A percentile compares a stretch with the other conserved stretches of the same genome.
Evolutionary conservation across 176 grass and related monocot genomes (phyloP).

Genomic region (Triticum urartu): DNA sequence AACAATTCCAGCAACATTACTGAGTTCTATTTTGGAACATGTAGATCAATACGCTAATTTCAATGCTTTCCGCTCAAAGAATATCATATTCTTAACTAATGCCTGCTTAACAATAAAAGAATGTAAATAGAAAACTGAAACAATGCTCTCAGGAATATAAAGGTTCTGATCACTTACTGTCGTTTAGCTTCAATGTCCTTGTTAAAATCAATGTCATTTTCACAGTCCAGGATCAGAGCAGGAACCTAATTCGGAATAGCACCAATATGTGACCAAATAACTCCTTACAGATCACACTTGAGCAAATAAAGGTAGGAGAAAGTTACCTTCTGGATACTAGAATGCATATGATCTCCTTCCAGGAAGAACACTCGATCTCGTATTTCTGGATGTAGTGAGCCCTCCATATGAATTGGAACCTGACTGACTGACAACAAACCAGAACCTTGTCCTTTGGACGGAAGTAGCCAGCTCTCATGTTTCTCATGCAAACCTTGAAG

Average conservation of each 20-base stretch:
- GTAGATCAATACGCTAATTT: background rate
- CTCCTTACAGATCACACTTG: background rate
- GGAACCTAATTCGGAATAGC: slow-evolving; percentile 56
- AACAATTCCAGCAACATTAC: background rate
- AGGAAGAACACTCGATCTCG: slow-evolving; percentile 57
- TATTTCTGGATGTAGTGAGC: slow-evolving; percentile 65
- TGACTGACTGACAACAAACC: slow-evolving; percentile 62
- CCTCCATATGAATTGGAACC: slow-evolving; percentile 54
- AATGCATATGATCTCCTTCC: slow-evolving; percentile 74
- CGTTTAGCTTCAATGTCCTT: slow-evolving; percentile 76
- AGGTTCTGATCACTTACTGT: slow-evolving; percentile 47
- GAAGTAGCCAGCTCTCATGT: slow-evolving; percentile 78
- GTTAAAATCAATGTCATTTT: slow-evolving; percentile 88
- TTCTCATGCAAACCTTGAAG: slow-evolving; percentile 74
- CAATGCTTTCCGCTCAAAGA: background rate
- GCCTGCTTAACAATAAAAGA: background rate
- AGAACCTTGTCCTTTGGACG: slow-evolving; percentile 43
- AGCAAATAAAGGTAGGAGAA: background rate
- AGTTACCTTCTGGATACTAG: slow-evolving; percentile 69
- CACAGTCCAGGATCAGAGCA: slow-evolving; percentile 81
- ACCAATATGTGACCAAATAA: slow-evolving; percentile 6
- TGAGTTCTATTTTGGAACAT: slow-evolving; percentile 2
- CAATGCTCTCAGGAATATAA: slow-evolving; percentile 13
- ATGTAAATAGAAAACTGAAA: slow-evolving; percentile 4
- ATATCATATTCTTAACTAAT: background rate